Base-by-base conservation (phyloP, 139 green algal genomes). In the Haematococcus sp. region DNA sequence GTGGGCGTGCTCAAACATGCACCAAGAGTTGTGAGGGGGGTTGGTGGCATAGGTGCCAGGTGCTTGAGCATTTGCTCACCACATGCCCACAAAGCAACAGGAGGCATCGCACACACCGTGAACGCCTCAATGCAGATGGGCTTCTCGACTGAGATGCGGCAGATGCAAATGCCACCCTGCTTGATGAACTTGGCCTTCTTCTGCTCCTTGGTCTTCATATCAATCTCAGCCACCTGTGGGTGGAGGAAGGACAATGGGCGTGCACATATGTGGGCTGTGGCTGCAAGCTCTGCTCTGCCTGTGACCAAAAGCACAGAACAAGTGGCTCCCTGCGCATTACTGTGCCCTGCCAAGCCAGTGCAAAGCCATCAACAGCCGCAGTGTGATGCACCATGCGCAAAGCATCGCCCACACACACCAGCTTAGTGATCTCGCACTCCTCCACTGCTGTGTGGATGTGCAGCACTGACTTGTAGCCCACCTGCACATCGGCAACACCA, bases 371-470 rank as follows among this genome's bases (percentile, higher is more conserved):
- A 55, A 17, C 46, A 55, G 46, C 46, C 15, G 46, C 46, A 55
- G 46, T n/a, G n/a, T n/a, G n/a, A n/a, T n/a, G n/a, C n/a, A n/a
- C n/a, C n/a, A n/a, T n/a, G n/a, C n/a, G n/a, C n/a, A n/a, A n/a
- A n/a, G n/a, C n/a, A n/a, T n/a, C n/a, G n/a, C 65, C 46, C 70
- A 85, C n/a, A n/a, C n/a, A n/a, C n/a, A n/a, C 32, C 61, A 98
- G 80, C 74, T 90, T 88, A 17, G 87, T 92, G 55, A 98, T 88
- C 88, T 99, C 95, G 74, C 93, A 97, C 88, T 99, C 95, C 88
- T 99, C 94, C 30, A 94, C 87, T 4, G 92, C 77, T 43, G 83
- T 88, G 83, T 97, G 93, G 52, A 94, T 88, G 86, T 97, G 96
- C 51, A 94, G 84, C 19, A 97, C 80, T 55, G 78, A 79, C 80